Percentiles rank a stretch among this genome's conserved stretches.
Evolutionary conservation across 148 eudicot genomes (phyloP).

Genomic region (Silene latifolia): DNA sequence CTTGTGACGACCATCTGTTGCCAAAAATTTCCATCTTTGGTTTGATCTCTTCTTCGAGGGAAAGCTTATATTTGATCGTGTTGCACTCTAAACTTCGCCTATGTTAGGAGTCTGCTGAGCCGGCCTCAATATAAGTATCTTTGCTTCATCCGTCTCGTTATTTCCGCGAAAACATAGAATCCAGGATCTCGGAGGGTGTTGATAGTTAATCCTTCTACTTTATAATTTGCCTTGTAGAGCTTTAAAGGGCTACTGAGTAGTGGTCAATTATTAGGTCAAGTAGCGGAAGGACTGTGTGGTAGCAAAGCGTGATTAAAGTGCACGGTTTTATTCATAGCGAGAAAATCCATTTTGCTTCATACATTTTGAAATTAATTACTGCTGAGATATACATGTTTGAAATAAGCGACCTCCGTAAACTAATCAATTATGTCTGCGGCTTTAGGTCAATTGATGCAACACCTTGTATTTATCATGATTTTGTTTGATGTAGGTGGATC

Average conservation of each 20-base stretch:
- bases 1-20: too few relatives aligned
- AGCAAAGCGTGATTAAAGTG: too few relatives aligned
- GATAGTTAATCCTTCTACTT: neutral
- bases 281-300: neutral
- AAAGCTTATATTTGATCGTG: too few relatives aligned
- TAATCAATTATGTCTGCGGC: too few relatives aligned
- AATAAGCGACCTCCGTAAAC: neutral
- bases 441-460: neutral
- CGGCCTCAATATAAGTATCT: neutral
- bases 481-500: constrained; percentile 61
- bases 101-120: too few relatives aligned
- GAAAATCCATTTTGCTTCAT: neutral
- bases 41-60: too few relatives aligned
- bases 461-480: constrained; percentile 16
- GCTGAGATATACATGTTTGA: neutral
- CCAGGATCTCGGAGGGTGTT: neutral
- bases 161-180: neutral
- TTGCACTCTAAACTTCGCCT: too few relatives aligned
- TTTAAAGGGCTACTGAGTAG: neutral
- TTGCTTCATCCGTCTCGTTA: neutral
- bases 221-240: neutral
- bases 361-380: neutral
- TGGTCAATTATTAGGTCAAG: neutral
- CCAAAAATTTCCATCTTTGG: too few relatives aligned
- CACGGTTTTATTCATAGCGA: neutral